These are phyloP conservation scores for Pulicaria dysenterica DNA, from an alignment of 129 eudicot species.

Conservation along the genomic window DNA sequence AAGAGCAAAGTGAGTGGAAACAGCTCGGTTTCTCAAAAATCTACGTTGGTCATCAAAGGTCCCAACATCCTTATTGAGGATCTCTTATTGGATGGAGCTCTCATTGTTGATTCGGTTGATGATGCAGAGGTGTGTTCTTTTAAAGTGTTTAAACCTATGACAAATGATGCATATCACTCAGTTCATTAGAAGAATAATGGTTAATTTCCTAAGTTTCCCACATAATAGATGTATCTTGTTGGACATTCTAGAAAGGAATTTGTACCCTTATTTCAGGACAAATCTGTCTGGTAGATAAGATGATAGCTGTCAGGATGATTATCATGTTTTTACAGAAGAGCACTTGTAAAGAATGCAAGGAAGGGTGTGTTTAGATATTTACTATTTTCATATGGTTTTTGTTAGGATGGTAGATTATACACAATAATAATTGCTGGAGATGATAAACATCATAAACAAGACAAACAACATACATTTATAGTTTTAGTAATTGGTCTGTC, in stretches of 20 bases:
- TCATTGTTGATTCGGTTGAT: slow-evolving; percentile 63
- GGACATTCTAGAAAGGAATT: background rate
- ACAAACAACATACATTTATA: background rate
- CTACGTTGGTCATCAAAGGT: slow-evolving; percentile 80
- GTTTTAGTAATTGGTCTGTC: background rate
- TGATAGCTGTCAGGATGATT: too few species aligned
- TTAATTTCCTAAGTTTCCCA: background rate
- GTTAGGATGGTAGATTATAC: slow-evolving; percentile 1
- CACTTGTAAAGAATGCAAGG: too few species aligned
- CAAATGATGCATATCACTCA: background rate
- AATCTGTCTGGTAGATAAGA: too few species aligned
- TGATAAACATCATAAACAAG: background rate
- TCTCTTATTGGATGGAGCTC: slow-evolving; percentile 86
- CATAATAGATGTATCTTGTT: background rate
- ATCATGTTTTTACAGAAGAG: too few species aligned
- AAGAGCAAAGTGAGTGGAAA: slow-evolving; percentile 65
- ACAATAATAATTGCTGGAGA: background rate
- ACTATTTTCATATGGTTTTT: background rate
- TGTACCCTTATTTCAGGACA: too few species aligned
- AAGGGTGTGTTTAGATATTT: too few species aligned
- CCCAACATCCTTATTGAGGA: slow-evolving; percentile 55
- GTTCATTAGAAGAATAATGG: background rate
- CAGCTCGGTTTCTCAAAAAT: slow-evolving; percentile 66
- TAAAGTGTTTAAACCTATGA: background rate
- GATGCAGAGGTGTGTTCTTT: slow-evolving; percentile 69